Percentiles rank a stretch among this genome's conserved stretches.
Conservation (phyloP, 148 eudicot species). For the Cornus suecica region DNA sequence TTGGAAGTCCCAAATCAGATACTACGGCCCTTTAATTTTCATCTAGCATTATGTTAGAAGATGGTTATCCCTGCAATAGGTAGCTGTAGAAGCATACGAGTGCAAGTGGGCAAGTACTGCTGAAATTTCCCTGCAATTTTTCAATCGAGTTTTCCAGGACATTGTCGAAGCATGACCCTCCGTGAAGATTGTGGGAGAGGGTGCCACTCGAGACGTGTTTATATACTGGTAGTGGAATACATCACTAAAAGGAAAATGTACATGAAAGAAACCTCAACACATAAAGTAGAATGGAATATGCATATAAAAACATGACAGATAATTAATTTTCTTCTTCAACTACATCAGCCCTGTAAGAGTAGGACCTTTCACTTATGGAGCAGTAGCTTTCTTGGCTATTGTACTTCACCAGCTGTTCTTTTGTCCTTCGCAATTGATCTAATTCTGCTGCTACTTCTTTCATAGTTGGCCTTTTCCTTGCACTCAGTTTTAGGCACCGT, state of each 20-base stretch:
- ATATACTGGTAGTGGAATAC: constrained; percentile 1
- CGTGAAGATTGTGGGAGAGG: neutral
- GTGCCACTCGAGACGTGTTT: neutral
- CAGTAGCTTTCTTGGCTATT: too few relatives aligned
- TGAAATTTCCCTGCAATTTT: neutral
- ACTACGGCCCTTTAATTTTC: neutral
- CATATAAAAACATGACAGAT: too few relatives aligned
- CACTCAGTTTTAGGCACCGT: neutral
- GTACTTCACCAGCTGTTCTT: too few relatives aligned
- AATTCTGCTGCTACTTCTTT: too few relatives aligned
- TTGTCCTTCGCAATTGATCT: too few relatives aligned
- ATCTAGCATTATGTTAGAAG: neutral
- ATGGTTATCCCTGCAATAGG: neutral
- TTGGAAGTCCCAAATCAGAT: neutral
- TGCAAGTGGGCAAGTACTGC: constrained; percentile 9
- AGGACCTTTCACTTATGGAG: too few relatives aligned
- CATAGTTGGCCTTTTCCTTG: neutral
- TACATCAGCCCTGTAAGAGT: too few relatives aligned
- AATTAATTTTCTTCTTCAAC: too few relatives aligned
- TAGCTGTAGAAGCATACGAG: neutral
- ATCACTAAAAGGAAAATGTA: too few relatives aligned
- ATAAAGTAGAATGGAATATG: too few relatives aligned
- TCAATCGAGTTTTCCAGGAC: neutral
- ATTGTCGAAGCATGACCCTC: neutral
- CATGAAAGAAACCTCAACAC: too few relatives aligned